Base-by-base conservation (phyloP, 176 grass and related monocot species). In the Cenchrus americanus region DNA sequence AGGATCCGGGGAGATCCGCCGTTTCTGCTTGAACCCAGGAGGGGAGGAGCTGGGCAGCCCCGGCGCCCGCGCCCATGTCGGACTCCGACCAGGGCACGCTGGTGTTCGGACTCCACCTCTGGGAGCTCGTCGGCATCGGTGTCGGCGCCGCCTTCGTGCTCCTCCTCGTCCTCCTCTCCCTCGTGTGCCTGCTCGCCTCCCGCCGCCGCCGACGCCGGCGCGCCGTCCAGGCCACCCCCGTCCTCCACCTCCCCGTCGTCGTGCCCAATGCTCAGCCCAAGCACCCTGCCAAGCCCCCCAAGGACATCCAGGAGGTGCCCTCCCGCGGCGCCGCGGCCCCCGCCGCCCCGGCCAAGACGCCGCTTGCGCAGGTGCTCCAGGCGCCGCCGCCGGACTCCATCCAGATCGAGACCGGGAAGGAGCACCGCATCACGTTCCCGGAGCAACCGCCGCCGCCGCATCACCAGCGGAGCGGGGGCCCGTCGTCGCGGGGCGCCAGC, bases 401-500 rank as follows among this genome's bases (percentile, higher is more conserved):
- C 75, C 88, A 83, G 62, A 93, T 97, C 53, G 94, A 97, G 76
- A 97, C 94, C 9, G 94, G 94, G 14, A 97, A 97, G 84, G 94
- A 97, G 72, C 94, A 97, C 76, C 88, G 92, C 77, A 97, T 97
- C 82, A 97, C 92, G 53, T 97, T 88, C 76, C 92, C 92, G 52
- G 94, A 97, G 62, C 88, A 94, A 66, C 73, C 5, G 50, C 88
- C 58, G 50, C 88, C 65, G 12, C 78, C 78, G 47, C 69, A 90
- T 69, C 82, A 87, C 78, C 78, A 87, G 66, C 84, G 92, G 76
- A 90, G 94, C 77, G 92, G 92, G 14, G 92, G 94, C 0, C 79
- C 80, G 2, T 94, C 90, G n/a, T 94, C 92, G 70, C 95, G 91
- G 43, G 95, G 91, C 26, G 95, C 90, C 13, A 94, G 95, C 64